A percentile compares a stretch with the other conserved stretches of the same genome.
Conservation (phyloP, 2,329 filamentous ascomycete genomes). For the Ascochyta rabiei region DNA sequence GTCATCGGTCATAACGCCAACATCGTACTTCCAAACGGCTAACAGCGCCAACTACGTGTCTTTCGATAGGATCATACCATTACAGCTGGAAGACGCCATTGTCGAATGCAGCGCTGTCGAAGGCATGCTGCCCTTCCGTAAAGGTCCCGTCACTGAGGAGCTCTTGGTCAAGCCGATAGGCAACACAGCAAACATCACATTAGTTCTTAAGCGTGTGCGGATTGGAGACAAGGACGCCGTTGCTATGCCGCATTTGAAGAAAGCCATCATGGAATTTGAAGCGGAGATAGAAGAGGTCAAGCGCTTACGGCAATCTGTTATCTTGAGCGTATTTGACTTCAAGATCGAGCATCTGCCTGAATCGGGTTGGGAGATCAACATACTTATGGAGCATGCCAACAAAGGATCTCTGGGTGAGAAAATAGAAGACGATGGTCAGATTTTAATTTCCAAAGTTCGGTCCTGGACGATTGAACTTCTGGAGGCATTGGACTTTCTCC, state of each 20-base stretch:
- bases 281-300: slow-evolving; percentile 77
- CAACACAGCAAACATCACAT: slow-evolving; percentile 55
- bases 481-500: slow-evolving; percentile 85
- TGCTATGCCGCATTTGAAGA: slow-evolving; percentile 71
- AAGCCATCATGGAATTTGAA: slow-evolving; percentile 77
- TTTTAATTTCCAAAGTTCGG: slow-evolving; percentile 77
- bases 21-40: slow-evolving; percentile 49
- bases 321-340: slow-evolving; percentile 82
- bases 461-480: slow-evolving; percentile 92
- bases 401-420: slow-evolving; percentile 84
- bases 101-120: slow-evolving; percentile 74
- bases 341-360: slow-evolving; percentile 66
- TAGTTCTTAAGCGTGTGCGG: slow-evolving; percentile 65
- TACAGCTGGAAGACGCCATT: slow-evolving; percentile 66
- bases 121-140: slow-evolving; percentile 67
- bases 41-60: slow-evolving; percentile 52
- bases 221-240: slow-evolving; percentile 60
- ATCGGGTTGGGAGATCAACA: slow-evolving; percentile 71
- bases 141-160: slow-evolving; percentile 69
- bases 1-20: slow-evolving; percentile 38
- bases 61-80: slow-evolving; percentile 71
- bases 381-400: slow-evolving; percentile 77
- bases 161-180: slow-evolving; percentile 73
- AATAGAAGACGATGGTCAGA: slow-evolving; percentile 75
- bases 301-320: slow-evolving; percentile 73